Conservation (phyloP, 805 yeast genomes). For the Jamesozyma jinghongensis region DNA sequence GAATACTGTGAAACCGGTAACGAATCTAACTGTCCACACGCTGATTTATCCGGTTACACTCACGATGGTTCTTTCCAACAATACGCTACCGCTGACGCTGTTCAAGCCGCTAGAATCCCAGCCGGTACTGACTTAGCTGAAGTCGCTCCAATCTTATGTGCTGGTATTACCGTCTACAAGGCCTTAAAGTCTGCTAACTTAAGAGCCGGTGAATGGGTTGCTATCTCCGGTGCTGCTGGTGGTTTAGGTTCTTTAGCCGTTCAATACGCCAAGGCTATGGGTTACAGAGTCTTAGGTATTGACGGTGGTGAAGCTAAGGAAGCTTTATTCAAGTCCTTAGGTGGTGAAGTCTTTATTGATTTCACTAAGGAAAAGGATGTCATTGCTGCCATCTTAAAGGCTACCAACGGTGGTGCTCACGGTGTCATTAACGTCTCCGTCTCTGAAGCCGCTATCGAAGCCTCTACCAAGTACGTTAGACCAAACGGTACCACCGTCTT, state of each 20-base stretch:
- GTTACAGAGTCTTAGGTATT: slow-evolving; percentile 58
- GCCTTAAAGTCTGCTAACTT: slow-evolving; percentile 52
- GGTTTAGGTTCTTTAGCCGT: slow-evolving; percentile 71
- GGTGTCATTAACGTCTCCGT: slow-evolving; percentile 60
- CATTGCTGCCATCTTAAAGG: slow-evolving; percentile 36
- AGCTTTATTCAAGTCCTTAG: slow-evolving; percentile 42
- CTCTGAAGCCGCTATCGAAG: slow-evolving; percentile 43
- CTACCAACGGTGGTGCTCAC: slow-evolving; percentile 58
- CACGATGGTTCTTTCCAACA: slow-evolving; percentile 64
- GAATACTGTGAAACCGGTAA: slow-evolving; percentile 50
- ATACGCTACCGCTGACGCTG: slow-evolving; percentile 57
- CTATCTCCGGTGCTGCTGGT: slow-evolving; percentile 73
- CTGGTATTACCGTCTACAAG: slow-evolving; percentile 61
- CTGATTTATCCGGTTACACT: slow-evolving; percentile 66
- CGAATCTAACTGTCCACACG: slow-evolving; percentile 60
- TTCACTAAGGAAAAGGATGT: slow-evolving; percentile 44
- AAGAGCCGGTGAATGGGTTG: slow-evolving; percentile 63
- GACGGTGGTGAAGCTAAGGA: slow-evolving; percentile 69
- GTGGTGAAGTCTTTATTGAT: slow-evolving; percentile 58
- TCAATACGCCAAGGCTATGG: slow-evolving; percentile 72
- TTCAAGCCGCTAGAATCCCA: slow-evolving; percentile 54
- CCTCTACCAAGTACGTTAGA: slow-evolving; percentile 45
- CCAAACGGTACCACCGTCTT: slow-evolving; percentile 51
- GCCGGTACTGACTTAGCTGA: slow-evolving; percentile 44
- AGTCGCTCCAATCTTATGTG: slow-evolving; percentile 57